phyloP scores from a whole-genome alignment of 805 yeast species.

The Lipomyces yamadae region DNA sequence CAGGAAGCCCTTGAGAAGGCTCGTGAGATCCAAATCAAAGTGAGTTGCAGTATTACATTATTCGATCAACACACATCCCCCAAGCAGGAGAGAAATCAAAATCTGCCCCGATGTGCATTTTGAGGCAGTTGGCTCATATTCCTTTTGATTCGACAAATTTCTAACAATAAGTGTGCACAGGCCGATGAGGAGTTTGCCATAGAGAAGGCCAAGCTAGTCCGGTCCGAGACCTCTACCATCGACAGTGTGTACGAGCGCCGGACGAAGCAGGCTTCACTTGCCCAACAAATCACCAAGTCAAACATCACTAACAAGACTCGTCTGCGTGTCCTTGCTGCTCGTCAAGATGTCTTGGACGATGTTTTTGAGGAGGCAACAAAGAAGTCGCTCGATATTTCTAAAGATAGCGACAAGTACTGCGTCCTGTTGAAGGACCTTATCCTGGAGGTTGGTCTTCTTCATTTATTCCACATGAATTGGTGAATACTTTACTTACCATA shows the following conservation, averaged over 20 bases:
- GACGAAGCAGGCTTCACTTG: slow-evolving; percentile 86
- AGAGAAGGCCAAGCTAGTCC: slow-evolving; percentile 93
- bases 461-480: neutral
- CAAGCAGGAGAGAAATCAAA: no score
- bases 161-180: slow-evolving; percentile 28
- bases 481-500: neutral
- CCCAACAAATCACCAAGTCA: slow-evolving; percentile 94
- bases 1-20: slow-evolving; percentile 99
- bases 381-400: slow-evolving; percentile 62
- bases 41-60: slow-evolving; percentile 33
- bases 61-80: neutral
- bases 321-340: slow-evolving; percentile 83
- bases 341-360: slow-evolving; percentile 76
- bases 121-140: neutral
- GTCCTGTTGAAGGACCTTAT: slow-evolving; percentile 75
- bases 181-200: slow-evolving; percentile 99
- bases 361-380: slow-evolving; percentile 72
- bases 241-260: slow-evolving; percentile 80
- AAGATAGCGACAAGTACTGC: slow-evolving; percentile 64
- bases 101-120: no score
- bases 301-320: slow-evolving; percentile 95
- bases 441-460: slow-evolving; percentile 56
- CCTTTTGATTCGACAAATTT: neutral
- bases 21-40: slow-evolving; percentile 87
- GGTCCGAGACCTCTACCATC: slow-evolving; percentile 87